Conservation (phyloP, 192 early-diverging fungal species). For the Thamnidium elegans region DNA sequence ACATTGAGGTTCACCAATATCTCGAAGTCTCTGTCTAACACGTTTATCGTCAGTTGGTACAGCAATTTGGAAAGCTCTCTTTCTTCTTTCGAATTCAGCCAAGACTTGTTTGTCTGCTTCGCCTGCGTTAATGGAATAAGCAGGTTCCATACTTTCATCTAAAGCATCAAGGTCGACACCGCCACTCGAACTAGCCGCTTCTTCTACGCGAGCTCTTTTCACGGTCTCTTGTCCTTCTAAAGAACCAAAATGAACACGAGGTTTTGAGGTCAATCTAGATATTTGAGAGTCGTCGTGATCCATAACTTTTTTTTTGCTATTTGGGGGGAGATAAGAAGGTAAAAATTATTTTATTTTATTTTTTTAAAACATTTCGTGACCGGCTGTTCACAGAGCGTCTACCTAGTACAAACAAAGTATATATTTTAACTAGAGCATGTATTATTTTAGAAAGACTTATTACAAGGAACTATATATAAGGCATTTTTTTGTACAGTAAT, state of each 20-base stretch:
- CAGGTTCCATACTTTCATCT: slow-evolving; percentile 36
- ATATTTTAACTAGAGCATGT: no score
- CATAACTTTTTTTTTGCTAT: slow-evolving; percentile 4
- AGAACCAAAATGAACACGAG: slow-evolving; percentile 62
- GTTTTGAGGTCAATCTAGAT: slow-evolving; percentile 36
- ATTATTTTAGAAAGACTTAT: no score
- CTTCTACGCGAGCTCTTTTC: slow-evolving; percentile 38
- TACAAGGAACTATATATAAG: no score
- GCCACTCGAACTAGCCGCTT: slow-evolving; percentile 14
- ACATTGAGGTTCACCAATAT: slow-evolving; percentile 82
- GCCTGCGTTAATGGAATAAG: slow-evolving; percentile 43
- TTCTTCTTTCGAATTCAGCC: slow-evolving; percentile 73
- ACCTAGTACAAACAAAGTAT: no score
- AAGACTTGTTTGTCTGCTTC: slow-evolving; percentile 54
- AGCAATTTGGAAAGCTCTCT: slow-evolving; percentile 71
- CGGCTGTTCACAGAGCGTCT: no score
- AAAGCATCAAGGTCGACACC: slow-evolving; percentile 25
- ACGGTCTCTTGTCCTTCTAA: slow-evolving; percentile 53
- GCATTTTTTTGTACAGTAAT: no score
- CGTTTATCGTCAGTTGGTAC: slow-evolving; percentile 88
- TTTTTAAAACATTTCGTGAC: no score
- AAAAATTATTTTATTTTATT: not conserved
- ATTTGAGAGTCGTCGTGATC: slow-evolving; percentile 14
- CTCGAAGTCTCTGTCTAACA: slow-evolving; percentile 72
- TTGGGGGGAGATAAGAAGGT: not conserved